phyloP scores from a whole-genome alignment of 2,329 filamentous ascomycete species.

The Scopulariopsis brevicaulis region DNA sequence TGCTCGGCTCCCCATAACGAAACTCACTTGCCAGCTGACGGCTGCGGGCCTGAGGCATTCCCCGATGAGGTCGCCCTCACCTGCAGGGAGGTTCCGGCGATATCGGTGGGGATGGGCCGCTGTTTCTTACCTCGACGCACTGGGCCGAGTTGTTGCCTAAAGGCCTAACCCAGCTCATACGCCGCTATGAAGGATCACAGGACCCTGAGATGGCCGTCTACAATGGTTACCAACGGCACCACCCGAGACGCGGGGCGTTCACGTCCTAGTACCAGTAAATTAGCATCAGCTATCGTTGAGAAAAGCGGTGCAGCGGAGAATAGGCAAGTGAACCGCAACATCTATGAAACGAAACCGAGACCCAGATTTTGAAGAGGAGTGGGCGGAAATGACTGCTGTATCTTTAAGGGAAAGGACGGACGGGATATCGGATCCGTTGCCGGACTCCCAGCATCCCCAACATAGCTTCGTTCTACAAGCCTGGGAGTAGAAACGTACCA shows the following conservation, averaged over 20 bases:
- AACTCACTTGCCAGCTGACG: too few relatives aligned
- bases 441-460: background rate
- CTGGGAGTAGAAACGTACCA: slow-evolving; percentile 51
- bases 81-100: background rate
- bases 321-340: too few relatives aligned
- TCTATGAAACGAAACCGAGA: background rate
- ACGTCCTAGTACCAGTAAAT: background rate
- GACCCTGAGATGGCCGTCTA: background rate
- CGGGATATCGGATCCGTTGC: background rate
- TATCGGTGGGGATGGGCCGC: background rate
- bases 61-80: background rate
- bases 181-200: background rate
- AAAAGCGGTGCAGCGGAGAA: background rate
- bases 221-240: background rate
- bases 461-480: background rate
- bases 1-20: too few relatives aligned
- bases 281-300: background rate
- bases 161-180: background rate
- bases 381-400: background rate
- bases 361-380: slow-evolving; percentile 4
- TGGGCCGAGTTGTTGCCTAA: background rate
- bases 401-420: background rate
- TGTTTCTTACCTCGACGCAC: background rate
- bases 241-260: background rate
- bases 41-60: too few relatives aligned